Percentiles rank a stretch among this genome's conserved stretches.
Conservation (phyloP, 192 early-diverging fungal genomes). For the Fimicolochytrium jonesii region DNA sequence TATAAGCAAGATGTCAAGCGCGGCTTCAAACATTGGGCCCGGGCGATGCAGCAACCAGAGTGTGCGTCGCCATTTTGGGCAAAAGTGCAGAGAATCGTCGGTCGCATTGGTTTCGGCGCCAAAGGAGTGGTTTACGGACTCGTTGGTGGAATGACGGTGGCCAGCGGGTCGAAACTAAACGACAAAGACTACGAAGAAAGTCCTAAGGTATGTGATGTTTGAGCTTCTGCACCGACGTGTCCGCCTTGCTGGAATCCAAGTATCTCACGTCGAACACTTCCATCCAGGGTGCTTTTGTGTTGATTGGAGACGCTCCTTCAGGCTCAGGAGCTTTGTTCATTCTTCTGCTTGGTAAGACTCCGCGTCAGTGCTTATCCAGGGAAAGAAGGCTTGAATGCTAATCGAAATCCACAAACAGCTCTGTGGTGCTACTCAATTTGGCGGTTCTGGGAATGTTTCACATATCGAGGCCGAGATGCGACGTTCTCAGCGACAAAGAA, state of each 20-base stretch:
- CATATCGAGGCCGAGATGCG: slow-evolving; percentile 40
- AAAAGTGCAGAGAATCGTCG: slow-evolving; percentile 15
- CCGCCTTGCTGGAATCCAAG: too few species aligned
- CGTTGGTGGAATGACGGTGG: slow-evolving; percentile 43
- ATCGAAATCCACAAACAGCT: too few species aligned
- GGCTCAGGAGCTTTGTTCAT: slow-evolving; percentile 34
- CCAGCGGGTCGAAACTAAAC: slow-evolving; percentile 27
- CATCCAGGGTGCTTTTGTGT: slow-evolving; percentile 44
- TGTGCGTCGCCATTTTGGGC: too few species aligned
- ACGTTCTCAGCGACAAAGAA: slow-evolving; percentile 29
- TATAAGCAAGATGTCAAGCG: too few species aligned
- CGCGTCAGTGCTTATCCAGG: too few species aligned
- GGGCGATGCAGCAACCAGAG: too few species aligned
- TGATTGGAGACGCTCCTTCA: slow-evolving; percentile 30
- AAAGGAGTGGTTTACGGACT: slow-evolving; percentile 49
- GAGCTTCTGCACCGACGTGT: too few species aligned
- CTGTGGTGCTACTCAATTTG: slow-evolving; percentile 42
- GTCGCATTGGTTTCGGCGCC: slow-evolving; percentile 45
- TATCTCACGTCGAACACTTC: too few species aligned
- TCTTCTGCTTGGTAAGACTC: slow-evolving; percentile 35
- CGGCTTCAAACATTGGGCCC: too few species aligned
- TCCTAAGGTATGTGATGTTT: slow-evolving; percentile 12
- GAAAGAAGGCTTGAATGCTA: too few species aligned
- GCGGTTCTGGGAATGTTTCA: slow-evolving; percentile 45
- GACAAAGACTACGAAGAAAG: slow-evolving; percentile 27